Base-by-base conservation (phyloP, 1,284 basidiomycete genomes). In the Phellopilus nigrolimitatus region DNA sequence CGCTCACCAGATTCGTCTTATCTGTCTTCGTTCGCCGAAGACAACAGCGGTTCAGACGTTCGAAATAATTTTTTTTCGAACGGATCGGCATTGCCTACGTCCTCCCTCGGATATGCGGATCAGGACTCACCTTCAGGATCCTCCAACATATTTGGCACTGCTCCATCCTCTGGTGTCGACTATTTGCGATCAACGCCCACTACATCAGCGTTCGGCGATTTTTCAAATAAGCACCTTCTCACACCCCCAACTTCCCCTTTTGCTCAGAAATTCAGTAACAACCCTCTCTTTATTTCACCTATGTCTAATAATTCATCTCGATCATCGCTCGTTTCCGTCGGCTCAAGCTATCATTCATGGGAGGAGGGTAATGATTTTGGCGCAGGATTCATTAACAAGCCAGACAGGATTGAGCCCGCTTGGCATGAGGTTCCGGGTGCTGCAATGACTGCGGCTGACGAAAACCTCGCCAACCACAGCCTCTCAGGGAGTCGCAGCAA, bases 311-410 rank as follows among this genome's bases (percentile, higher is more conserved):
- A 82, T 57, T 85, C 84, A 9, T 90, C 88, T 25, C 76, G 81
- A 24, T 85, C 85, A 8, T 91, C 88, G 4, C 67, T 91, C 21
- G 84, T 82, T 54, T 89, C 86, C 10, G 75, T 72, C 28, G 87
- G 88, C 9, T 91, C 88, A 2, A 90, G 88, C 64, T 91, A 87
- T 64, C 88, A 90, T 63, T 88, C 88, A 3, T 82, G 76, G 76
- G 84, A 88, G 48, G 80, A 71, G 25, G 78, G 67, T 52, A 66
- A 80, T 55, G 71, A 70, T 57, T 75, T 75, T 5, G 44, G 57
- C 55, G 78, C 82, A 56, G 73, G 70, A 38, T 60, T 85, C 17
- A 79, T 88, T 62, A 70, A 64, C 33, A 75, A 50, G 63, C 64
- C 56, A 10, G 75, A 78, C 44, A 66, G 72, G 15, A 66, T 69